These are phyloP conservation scores for Exophiala spinifera DNA, from an alignment of 2,329 filamentous ascomycete genomes.

Conservation along the genomic window DNA sequence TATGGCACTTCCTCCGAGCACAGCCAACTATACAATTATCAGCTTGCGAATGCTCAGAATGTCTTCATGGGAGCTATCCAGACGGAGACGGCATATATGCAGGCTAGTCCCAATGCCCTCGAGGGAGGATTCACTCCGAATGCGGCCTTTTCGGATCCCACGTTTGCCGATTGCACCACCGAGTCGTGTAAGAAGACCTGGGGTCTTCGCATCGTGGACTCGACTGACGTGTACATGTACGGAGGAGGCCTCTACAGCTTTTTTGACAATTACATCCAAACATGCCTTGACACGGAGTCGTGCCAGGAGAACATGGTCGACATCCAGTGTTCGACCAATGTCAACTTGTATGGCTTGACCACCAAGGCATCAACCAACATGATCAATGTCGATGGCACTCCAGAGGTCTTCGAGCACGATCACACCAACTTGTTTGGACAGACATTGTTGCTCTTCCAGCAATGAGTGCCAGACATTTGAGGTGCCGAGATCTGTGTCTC, in stretches of 20 bases:
- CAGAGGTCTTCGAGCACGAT: slow-evolving; percentile 55
- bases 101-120: slow-evolving; percentile 78
- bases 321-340: slow-evolving; percentile 59
- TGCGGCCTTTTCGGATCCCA: slow-evolving; percentile 61
- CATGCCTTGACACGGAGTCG: slow-evolving; percentile 63
- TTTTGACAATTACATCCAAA: slow-evolving; percentile 76
- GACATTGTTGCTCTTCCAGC: slow-evolving; percentile 54
- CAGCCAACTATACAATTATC: slow-evolving; percentile 71
- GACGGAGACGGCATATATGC: slow-evolving; percentile 77
- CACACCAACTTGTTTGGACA: slow-evolving; percentile 66
- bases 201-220: slow-evolving; percentile 70
- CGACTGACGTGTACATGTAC: slow-evolving; percentile 64
- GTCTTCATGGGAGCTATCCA: slow-evolving; percentile 82
- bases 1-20: slow-evolving; percentile 69
- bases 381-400: slow-evolving; percentile 60
- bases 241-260: slow-evolving; percentile 77
- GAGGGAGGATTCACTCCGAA: slow-evolving; percentile 62
- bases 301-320: slow-evolving; percentile 78
- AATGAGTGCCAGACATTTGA: slow-evolving; percentile 6
- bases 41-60: slow-evolving; percentile 71
- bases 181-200: slow-evolving; percentile 67
- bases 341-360: slow-evolving; percentile 66
- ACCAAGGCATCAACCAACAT: slow-evolving; percentile 75
- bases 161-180: slow-evolving; percentile 61
- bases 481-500: not conserved